phyloP scores from a whole-genome alignment of 2,329 filamentous ascomycete genomes.

The Aspergillus amoenus region DNA sequence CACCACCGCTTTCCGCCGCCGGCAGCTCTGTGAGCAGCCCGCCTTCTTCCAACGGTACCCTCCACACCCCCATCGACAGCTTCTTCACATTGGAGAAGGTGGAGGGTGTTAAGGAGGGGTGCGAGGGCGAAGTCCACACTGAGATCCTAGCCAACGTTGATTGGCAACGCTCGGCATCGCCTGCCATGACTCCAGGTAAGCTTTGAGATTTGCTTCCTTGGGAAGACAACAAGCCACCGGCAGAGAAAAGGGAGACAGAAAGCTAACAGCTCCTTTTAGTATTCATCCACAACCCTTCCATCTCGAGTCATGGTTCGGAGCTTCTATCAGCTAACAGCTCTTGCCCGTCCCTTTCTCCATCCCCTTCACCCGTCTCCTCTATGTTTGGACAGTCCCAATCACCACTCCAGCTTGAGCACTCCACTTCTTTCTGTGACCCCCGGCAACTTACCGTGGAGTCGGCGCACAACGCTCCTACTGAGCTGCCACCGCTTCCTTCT shows the following conservation, averaged over 20 bases:
- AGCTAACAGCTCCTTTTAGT: conserved; percentile 47
- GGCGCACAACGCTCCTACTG: conserved; percentile 49
- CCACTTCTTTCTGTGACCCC: conserved; percentile 85
- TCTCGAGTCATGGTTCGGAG: conserved; percentile 64
- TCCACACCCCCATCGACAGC: conserved; percentile 78
- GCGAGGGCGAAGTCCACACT: conserved; percentile 67
- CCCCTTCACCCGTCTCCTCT: conserved; percentile 72
- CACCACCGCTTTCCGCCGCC: conserved; percentile 80
- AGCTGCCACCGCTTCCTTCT: conserved; percentile 60
- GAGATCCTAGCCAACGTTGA: conserved; percentile 73
- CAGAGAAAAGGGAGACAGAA: conserved; percentile 18
- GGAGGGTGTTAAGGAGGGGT: conserved; percentile 67
- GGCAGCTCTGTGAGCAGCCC: conserved; percentile 86
- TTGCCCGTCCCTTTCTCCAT: conserved; percentile 84
- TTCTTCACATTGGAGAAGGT: conserved; percentile 71
- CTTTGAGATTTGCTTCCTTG: neutral
- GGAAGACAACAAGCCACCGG: neutral
- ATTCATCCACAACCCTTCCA: conserved; percentile 66
- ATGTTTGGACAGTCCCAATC: conserved; percentile 78
- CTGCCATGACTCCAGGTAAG: conserved; percentile 89
- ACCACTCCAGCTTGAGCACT: conserved; percentile 59
- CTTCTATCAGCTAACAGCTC: conserved; percentile 66
- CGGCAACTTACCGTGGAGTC: conserved; percentile 76
- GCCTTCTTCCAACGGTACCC: conserved; percentile 68
- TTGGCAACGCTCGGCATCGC: conserved; percentile 75